phyloP scores from a whole-genome alignment of 169 alveolate species.

The Cryptosporidium bovis region DNA sequence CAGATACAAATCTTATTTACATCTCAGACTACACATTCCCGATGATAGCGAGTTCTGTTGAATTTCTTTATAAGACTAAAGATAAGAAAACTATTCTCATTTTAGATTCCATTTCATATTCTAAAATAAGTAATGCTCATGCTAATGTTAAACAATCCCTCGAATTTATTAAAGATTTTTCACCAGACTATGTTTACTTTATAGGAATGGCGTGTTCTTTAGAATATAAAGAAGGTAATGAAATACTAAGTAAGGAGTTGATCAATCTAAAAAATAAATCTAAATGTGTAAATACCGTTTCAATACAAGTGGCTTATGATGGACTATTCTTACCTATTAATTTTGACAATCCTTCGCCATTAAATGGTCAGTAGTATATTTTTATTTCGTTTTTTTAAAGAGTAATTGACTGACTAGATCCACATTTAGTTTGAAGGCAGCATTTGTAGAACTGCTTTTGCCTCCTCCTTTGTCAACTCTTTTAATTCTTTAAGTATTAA shows the following conservation, averaged over 20 bases:
- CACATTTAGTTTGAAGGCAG: constrained; percentile 45
- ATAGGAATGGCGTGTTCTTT: constrained; percentile 63
- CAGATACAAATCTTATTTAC: constrained; percentile 19
- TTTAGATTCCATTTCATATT: constrained; percentile 56
- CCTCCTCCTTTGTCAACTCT: constrained; percentile 59
- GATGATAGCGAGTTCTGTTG: constrained; percentile 22
- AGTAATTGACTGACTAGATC: background rate
- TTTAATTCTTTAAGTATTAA: constrained; percentile 57
- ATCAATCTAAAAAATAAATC: constrained; percentile 39
- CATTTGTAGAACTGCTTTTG: constrained; percentile 57
- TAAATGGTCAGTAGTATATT: background rate
- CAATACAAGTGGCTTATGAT: constrained; percentile 49
- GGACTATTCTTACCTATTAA: constrained; percentile 73
- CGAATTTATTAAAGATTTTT: constrained; percentile 10
- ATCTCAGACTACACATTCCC: constrained; percentile 69
- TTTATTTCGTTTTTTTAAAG: background rate
- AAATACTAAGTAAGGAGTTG: constrained; percentile 20
- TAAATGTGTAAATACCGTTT: constrained; percentile 41
- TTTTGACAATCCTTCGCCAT: background rate
- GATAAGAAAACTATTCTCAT: constrained; percentile 20
- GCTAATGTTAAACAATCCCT: constrained; percentile 46
- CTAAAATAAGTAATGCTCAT: constrained; percentile 54
- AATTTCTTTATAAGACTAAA: constrained; percentile 23
- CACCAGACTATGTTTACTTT: constrained; percentile 64
- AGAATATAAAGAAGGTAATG: constrained; percentile 33